Evolutionary conservation across 2,329 filamentous ascomycete genomes (phyloP), one percentile per base, ranked within the genome.

Genomic region (Cercospora sp.): DNA sequence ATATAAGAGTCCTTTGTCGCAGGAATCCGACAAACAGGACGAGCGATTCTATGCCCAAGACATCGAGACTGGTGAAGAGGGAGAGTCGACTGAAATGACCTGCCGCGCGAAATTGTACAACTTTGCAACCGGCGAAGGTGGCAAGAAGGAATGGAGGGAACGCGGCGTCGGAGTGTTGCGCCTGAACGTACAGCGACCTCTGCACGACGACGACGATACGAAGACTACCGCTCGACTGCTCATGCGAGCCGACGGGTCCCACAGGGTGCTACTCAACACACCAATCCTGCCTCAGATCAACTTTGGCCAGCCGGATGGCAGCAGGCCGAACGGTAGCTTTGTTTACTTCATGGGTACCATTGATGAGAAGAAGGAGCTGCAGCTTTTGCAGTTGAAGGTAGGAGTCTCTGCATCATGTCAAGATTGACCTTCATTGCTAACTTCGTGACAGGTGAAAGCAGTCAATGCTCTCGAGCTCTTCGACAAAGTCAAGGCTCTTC

Each of bases 201-300:
- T 67, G 83, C 3, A 85, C 18, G 84, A 86, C 48, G 84, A 87
- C 12, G 70, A 75, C 9, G 80, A 81, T 9, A 85, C 87, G 66
- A 85, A 78, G 63, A 79, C 79, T 42, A 83, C 82, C 69, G 86
- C 90, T 26, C 90, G 94, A 51, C 87, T 98, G 72, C 87, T 98
- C 69, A 93, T 97, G 89, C 90, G 94, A 18, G 93, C 96, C 72
- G 94, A 97, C 75, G 93, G 93, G 68, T 95, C 92, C 0, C 89
- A 94, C 75, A 88, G 93, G 23, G 89, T 98, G 64, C 89, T 97
- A 69, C 83, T 98, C 61, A 98, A 98, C 80, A 92, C 91, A 1
- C 88, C 89, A 0, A 85, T 98, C 67, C 87, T 93, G 68, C 90
- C 91, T 66, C 87, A 89, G 5, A 91, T 96, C 86, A 88, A 88